Base-by-base conservation (phyloP, 2,329 filamentous ascomycete species). In the Alternaria sp. region DNA sequence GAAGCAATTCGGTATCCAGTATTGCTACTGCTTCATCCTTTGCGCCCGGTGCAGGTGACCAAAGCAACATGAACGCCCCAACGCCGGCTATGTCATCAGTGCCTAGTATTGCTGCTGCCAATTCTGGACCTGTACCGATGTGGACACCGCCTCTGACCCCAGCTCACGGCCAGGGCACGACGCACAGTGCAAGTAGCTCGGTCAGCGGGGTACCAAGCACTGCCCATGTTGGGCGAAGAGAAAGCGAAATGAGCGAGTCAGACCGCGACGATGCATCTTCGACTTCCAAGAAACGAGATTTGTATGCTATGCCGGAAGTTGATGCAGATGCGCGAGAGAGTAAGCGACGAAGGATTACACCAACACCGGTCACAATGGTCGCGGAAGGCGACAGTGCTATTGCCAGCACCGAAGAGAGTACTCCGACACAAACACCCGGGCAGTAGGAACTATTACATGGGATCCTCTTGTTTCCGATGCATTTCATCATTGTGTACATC, bases 111-210 rank as follows among this genome's bases (percentile, higher is more conserved):
- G 89, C 92, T 12, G 92, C 92, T 6, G 84, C 91, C 10, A 91
- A 90, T 67, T 92, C 91, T 1, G 86, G 85, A 2, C 78, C 79
- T n/a, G 78, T 82, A 14, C 92, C 94, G 0, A 88, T 97, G 72
- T 93, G 92, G 41, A 97, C 95, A 8, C 95, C 96, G 3, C 96
- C 95, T 1, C 92, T 97, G 78, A 98, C 95, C 4, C 95, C 95
- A 6, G 82, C 87, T 62, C 79, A 76, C 64, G 72, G 76, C 45
- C 77, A 79, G 37, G 73, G 72, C 56, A 77, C 80, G 5, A 79
- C 60, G 6, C 86, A 88, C 55, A 88, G 87, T 71, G 85, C 87
- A 6, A 83, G 84, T 47, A 86, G 83, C 67, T 83, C 83, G n/a
- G 79, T 84, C 26, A 85, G 82, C 67, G 82, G 82, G 25, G 88